These are phyloP conservation scores for Aspergillus coremiiformis DNA, from an alignment of 495 filamentous ascomycete species.

Conservation along the genomic window DNA sequence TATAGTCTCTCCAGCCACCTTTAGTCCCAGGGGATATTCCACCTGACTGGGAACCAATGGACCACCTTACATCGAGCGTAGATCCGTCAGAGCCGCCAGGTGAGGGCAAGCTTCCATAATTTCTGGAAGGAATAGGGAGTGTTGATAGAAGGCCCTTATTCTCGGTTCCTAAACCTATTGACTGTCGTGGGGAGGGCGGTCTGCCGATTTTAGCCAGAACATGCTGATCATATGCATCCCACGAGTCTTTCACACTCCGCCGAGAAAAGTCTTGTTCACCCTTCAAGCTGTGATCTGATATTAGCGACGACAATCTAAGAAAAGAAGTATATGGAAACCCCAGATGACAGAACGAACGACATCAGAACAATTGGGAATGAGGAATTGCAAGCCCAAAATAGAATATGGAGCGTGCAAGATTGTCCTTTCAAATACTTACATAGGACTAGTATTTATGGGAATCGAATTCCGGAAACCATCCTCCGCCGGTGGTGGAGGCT, in stretches of 20 bases:
- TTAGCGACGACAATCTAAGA: neutral
- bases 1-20: conserved; percentile 34
- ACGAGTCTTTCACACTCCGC: conserved; percentile 50
- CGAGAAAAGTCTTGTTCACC: conserved; percentile 53
- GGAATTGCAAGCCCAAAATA: neutral
- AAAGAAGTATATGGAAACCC: neutral
- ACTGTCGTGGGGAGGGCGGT: conserved; percentile 50
- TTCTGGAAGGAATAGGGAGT: conserved; percentile 39
- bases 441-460: conserved; percentile 36
- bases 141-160: conserved; percentile 43
- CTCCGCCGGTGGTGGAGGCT: conserved; percentile 39
- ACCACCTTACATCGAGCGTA: conserved; percentile 36
- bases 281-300: conserved; percentile 40
- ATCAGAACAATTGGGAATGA: neutral
- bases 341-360: neutral
- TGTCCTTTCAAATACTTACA: conserved; percentile 27
- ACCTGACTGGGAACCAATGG: conserved; percentile 37
- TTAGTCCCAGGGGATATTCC: conserved; percentile 42
- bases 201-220: conserved; percentile 69
- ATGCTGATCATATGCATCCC: conserved; percentile 71
- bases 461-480: conserved; percentile 39
- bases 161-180: conserved; percentile 46
- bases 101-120: conserved; percentile 37
- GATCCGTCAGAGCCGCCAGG: conserved; percentile 38
- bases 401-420: neutral